Evolutionary conservation across 331 rosid genomes (phyloP).

Genomic region (Cydonia oblonga): DNA sequence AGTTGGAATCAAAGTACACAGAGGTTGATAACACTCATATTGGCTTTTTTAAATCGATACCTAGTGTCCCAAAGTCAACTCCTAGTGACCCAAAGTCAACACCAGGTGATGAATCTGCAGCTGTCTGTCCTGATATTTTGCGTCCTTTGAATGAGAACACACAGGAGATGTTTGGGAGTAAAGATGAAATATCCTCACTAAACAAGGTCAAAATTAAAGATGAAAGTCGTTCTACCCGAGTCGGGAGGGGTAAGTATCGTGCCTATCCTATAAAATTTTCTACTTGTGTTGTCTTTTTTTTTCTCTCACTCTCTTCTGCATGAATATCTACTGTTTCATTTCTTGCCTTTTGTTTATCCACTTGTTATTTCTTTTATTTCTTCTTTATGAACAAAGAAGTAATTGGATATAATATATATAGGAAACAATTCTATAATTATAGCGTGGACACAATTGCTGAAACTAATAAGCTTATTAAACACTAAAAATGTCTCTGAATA

Average conservation of each 20-base stretch:
- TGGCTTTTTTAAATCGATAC: constrained; percentile 26
- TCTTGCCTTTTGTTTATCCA: background rate
- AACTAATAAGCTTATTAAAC: background rate
- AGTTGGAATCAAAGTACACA: constrained; percentile 26
- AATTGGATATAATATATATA: background rate
- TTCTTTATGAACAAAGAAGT: background rate
- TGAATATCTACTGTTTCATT: background rate
- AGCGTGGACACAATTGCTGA: background rate
- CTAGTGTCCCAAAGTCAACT: constrained; percentile 18
- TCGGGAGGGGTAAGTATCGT: constrained; percentile 51
- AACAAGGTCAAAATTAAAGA: constrained; percentile 42
- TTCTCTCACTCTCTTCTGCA: background rate
- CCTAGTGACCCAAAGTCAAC: constrained; percentile 24
- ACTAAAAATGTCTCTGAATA: background rate
- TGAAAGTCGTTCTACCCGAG: constrained; percentile 43
- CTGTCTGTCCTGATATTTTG: constrained; percentile 21
- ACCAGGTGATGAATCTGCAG: constrained; percentile 31
- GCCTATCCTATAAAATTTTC: background rate
- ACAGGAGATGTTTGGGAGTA: constrained; percentile 26
- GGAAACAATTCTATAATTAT: background rate
- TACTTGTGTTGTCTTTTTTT: background rate
- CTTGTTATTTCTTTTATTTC: background rate
- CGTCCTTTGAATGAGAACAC: constrained; percentile 22
- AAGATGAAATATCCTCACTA: constrained; percentile 37
- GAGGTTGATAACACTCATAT: constrained; percentile 21